Base-by-base conservation (phyloP, 495 filamentous ascomycete species). In the Aspergillus hancockii region DNA sequence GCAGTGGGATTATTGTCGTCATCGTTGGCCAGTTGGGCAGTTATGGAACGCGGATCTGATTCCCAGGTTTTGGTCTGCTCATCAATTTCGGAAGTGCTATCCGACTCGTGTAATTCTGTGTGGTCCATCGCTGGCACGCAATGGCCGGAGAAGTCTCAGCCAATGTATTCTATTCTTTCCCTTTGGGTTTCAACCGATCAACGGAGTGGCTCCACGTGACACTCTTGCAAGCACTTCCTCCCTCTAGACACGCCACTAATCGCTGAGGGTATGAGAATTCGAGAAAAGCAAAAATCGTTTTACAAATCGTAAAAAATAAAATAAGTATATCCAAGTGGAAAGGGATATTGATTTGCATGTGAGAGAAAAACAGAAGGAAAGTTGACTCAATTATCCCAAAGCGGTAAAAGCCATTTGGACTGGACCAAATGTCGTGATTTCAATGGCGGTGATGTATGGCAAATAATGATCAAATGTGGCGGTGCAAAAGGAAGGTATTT, bases 21-120 rank as follows among this genome's bases (percentile, higher is more conserved):
- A 32, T 60, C 55, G 34, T 63, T 45, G 38, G 60, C 58, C 18
- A 61, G 61, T 43, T 60, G 61, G 14, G 63, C 51, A 25, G 53
- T 63, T 22, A 65, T 41, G 18, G 67, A 63, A 23, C 60, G 69
- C 53, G 68, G 66, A 52, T 77, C 75, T n/a, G 72, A 74, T 30
- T 68, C 72, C 73, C 72, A 78, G 9, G 58, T 60, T 53, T 71
- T 78, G 54, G 67, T 67, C 64, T 73, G 72, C 47, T 76, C 74
- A 59, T 78, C 75, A 34, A 71, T 63, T 13, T 78, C 74, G 19
- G 72, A 76, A 21, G 62, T 60, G 59, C 62, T 74, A 60, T 71
- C 76, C 21, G 75, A 74, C 56, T 79, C 76, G 47, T 60, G 67
- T 69, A 69, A 46, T 30, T 58, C 66, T 68, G 59, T 60, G 40